Evolutionary conservation across 1,139 yeast species (phyloP).

Genomic region (Yamadazyma siamensis): DNA sequence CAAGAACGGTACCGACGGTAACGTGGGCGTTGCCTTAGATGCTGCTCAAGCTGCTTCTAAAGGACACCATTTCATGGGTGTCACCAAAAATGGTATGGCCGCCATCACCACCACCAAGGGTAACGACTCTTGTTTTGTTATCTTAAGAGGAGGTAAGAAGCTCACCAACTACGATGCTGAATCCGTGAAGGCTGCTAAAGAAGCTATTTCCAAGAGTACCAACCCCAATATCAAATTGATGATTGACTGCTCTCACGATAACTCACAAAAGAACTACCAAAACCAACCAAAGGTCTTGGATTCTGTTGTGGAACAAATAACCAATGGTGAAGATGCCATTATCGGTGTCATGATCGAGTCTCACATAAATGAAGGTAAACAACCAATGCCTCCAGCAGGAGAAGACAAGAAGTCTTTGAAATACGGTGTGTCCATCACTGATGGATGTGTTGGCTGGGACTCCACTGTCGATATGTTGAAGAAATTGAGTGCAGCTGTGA

Average conservation of each 20-base stretch:
- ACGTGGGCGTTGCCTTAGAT: conserved; percentile 86
- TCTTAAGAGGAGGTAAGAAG: conserved; percentile 90
- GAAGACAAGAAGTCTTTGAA: conserved; percentile 69
- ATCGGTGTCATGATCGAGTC: conserved; percentile 97
- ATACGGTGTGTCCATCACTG: conserved; percentile 96
- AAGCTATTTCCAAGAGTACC: conserved; percentile 38
- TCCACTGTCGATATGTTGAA: conserved; percentile 77
- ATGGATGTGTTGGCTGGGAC: conserved; percentile 94
- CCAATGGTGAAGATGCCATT: conserved; percentile 72
- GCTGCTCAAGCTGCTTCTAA: conserved; percentile 91
- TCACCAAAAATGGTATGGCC: conserved; percentile 83
- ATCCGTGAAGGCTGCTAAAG: conserved; percentile 74
- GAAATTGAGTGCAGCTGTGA: conserved; percentile 78
- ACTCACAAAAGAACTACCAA: conserved; percentile 88
- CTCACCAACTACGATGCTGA: conserved; percentile 87
- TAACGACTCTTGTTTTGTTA: conserved; percentile 84
- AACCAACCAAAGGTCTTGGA: conserved; percentile 89
- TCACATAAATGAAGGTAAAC: conserved; percentile 89
- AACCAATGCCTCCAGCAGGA: conserved; percentile 61
- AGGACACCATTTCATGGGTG: conserved; percentile 91
- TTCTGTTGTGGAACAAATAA: conserved; percentile 76
- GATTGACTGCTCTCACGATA: conserved; percentile 98
- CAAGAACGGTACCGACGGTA: conserved; percentile 96
- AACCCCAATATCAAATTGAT: conserved; percentile 53
- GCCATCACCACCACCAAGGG: conserved; percentile 96